Conservation (phyloP, 129 eudicot genomes). For the Flaveria sonorensis region DNA sequence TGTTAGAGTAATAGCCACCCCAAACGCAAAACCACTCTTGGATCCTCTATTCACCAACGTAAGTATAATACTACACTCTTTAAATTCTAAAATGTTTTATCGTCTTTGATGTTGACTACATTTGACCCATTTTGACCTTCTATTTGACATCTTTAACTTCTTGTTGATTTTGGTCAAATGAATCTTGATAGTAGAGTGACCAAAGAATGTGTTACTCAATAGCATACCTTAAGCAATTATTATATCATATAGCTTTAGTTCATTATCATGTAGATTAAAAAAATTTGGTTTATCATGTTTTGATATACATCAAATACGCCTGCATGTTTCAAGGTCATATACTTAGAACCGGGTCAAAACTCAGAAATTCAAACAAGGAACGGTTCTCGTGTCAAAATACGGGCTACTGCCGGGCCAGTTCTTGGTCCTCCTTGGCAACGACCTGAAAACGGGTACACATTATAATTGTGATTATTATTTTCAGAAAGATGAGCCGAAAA, state of each 20-base stretch:
- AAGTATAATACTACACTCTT: slow-evolving; percentile 36
- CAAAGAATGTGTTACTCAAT: not conserved
- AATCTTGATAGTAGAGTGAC: not conserved
- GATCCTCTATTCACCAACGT: slow-evolving; percentile 87
- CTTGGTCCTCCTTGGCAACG: slow-evolving; percentile 99
- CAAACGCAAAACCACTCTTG: slow-evolving; percentile 76
- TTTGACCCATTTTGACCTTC: slow-evolving; percentile 2
- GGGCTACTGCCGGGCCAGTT: slow-evolving; percentile 91
- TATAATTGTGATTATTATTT: not conserved
- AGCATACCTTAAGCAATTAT: not conserved
- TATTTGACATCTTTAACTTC: not conserved
- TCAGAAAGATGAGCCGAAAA: not conserved
- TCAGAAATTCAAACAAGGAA: slow-evolving; percentile 56
- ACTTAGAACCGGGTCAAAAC: slow-evolving; percentile 82
- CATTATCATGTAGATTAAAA: not conserved
- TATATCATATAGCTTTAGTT: not conserved
- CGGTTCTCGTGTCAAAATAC: slow-evolving; percentile 55
- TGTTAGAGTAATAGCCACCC: slow-evolving; percentile 80
- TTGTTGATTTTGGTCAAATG: not conserved
- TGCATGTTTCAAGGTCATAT: slow-evolving; percentile 51
- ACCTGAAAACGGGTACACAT: slow-evolving; percentile 88
- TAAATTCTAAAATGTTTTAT: not conserved
- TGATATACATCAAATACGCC: not conserved
- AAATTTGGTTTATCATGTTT: slow-evolving; percentile 3
- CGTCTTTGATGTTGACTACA: not conserved